These are phyloP conservation scores for Eucalyptus leucophloia DNA, from an alignment of 345 rosid species.

Conservation along the genomic window DNA sequence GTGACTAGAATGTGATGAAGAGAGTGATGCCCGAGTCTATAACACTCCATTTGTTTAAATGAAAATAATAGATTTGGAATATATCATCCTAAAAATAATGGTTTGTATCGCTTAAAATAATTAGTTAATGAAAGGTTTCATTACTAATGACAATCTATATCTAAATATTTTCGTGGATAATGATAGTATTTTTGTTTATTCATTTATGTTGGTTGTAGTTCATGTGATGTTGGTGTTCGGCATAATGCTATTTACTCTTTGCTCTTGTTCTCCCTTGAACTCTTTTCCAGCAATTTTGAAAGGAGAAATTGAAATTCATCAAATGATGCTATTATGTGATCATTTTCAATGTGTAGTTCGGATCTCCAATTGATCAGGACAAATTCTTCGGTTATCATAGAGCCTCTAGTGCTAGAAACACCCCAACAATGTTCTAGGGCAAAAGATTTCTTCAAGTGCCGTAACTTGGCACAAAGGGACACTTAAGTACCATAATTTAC, in stretches of 20 bases:
- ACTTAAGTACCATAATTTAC: too few relatives aligned
- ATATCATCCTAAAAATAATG: too few relatives aligned
- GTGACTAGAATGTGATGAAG: not conserved
- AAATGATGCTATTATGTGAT: not conserved
- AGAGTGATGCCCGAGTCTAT: not conserved
- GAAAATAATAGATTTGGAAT: too few relatives aligned
- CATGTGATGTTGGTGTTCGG: not conserved
- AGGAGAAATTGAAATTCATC: not conserved
- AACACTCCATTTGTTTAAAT: too few relatives aligned
- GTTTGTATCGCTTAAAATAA: too few relatives aligned
- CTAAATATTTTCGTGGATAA: too few relatives aligned
- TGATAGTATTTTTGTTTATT: too few relatives aligned
- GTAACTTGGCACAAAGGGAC: too few relatives aligned
- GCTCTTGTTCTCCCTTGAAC: not conserved
- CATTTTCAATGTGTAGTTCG: not conserved
- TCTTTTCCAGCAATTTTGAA: not conserved
- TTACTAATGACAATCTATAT: too few relatives aligned
- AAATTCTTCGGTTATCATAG: not conserved
- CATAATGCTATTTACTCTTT: not conserved
- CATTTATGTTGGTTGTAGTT: not conserved
- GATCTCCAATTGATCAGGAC: not conserved
- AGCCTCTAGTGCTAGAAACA: not conserved
- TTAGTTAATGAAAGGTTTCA: too few relatives aligned
- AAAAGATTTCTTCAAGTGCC: too few relatives aligned
- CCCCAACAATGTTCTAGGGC: too few relatives aligned